Conservation (phyloP, 2,329 filamentous ascomycete species). For the Diaporthe destruens region DNA sequence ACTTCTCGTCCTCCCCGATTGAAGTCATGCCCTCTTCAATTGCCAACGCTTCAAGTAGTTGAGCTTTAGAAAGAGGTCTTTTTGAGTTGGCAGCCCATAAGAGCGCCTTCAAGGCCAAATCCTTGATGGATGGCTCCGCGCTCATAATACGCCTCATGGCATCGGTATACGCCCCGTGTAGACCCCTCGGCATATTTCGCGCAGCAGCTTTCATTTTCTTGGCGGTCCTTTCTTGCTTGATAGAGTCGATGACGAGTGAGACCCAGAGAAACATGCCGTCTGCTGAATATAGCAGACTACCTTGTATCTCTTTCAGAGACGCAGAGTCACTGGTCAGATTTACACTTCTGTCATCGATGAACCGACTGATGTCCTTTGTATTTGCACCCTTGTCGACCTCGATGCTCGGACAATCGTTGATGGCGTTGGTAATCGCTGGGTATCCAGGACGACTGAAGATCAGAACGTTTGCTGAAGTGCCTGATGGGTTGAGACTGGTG, state of each 20-base stretch:
- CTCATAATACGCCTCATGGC: not conserved
- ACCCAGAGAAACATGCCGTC: conserved; percentile 25
- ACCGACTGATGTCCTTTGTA: conserved; percentile 1
- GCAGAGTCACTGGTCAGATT: conserved; percentile 4
- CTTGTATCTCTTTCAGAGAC: conserved; percentile 7
- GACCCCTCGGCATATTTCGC: not conserved
- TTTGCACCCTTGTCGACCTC: conserved; percentile 23
- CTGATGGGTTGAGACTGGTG: not conserved
- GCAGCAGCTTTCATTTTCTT: conserved; percentile 28
- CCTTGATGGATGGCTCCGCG: not conserved
- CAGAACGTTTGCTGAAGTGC: conserved; percentile 15
- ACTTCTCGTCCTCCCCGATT: not conserved
- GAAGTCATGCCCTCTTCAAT: conserved; percentile 15
- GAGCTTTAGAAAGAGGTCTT: conserved; percentile 3
- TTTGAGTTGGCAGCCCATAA: conserved; percentile 1
- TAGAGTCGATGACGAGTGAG: conserved; percentile 12
- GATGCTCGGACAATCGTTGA: not conserved
- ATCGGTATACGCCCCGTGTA: not conserved
- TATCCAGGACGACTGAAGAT: conserved; percentile 7
- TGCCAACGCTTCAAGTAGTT: conserved; percentile 16
- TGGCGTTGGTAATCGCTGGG: not conserved
- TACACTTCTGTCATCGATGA: conserved; percentile 20
- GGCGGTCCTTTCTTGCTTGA: conserved; percentile 21
- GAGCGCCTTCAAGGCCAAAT: not conserved
- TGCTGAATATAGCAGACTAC: not conserved